Conservation (phyloP, 495 filamentous ascomycete genomes). For the Penicillium steckii region DNA sequence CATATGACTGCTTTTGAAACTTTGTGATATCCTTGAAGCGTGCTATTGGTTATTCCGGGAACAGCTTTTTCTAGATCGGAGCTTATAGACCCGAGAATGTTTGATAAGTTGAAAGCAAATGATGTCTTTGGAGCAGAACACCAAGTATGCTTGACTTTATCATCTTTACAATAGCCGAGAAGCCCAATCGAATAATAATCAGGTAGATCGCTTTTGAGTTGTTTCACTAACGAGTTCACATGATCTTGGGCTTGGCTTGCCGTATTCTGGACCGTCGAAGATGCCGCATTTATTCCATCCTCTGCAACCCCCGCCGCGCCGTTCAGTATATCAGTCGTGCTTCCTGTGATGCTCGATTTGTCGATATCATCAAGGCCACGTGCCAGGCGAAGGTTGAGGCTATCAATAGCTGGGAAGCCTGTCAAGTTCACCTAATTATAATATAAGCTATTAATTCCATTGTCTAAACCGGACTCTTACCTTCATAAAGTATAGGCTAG, state of each 20-base stretch:
- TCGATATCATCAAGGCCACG: background rate
- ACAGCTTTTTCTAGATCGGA: background rate
- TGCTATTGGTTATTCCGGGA: background rate
- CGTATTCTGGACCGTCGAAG: no score
- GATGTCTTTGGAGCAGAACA: conserved; percentile 1
- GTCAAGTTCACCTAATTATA: conserved; percentile 2
- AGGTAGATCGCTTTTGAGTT: conserved; percentile 3
- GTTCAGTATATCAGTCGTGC: background rate
- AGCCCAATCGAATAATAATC: conserved; percentile 1
- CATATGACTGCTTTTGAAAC: background rate
- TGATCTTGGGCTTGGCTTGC: background rate
- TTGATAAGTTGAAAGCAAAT: conserved; percentile 5
- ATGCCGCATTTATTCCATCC: background rate
- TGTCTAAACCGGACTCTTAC: background rate
- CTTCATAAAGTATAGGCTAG: conserved; percentile 4
- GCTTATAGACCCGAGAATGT: background rate
- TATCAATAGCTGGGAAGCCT: background rate
- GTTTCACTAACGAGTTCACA: background rate
- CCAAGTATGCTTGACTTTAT: background rate
- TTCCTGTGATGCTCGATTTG: background rate
- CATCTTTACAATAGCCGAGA: conserved; percentile 3
- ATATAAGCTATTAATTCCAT: background rate
- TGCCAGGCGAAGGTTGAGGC: background rate
- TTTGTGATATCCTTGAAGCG: background rate
- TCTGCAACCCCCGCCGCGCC: background rate